Percentiles rank a stretch among this genome's conserved stretches.
These are phyloP conservation scores for Crithidia bombi DNA, from an alignment of 208 protist species.

Conservation along the genomic window DNA sequence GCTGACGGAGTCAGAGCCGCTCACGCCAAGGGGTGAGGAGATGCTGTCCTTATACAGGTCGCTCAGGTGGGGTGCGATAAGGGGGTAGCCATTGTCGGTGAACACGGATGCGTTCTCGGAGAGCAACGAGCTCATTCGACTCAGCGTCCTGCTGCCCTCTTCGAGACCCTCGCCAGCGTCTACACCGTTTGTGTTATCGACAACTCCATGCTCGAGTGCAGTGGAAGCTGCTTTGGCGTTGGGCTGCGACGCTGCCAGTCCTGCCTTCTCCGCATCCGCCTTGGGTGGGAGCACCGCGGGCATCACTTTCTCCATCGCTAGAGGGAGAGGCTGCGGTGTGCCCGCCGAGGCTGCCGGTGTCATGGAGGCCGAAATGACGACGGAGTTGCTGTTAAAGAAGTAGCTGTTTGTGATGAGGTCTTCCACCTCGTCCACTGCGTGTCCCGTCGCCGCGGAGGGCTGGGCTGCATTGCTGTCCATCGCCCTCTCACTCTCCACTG, in stretches of 20 bases:
- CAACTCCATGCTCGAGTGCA: not conserved
- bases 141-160: too few species aligned
- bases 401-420: not conserved
- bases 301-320: not conserved
- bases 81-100: slow-evolving; percentile 12
- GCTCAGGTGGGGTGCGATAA: slow-evolving; percentile 3
- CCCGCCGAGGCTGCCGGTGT: not conserved
- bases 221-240: not conserved
- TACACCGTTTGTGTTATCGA: not conserved
- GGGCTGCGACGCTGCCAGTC: too few species aligned
- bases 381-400: not conserved
- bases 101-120: slow-evolving; percentile 1
- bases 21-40: not conserved
- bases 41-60: slow-evolving; percentile 9
- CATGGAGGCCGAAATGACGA: not conserved
- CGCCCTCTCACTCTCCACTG: not conserved
- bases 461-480: not conserved
- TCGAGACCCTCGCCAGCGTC: too few species aligned
- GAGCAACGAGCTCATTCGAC: not conserved
- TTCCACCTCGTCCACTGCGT: not conserved
- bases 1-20: not conserved
- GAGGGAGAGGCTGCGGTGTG: not conserved
- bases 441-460: not conserved
- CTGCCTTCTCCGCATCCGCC: too few species aligned
- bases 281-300: not conserved